Conservation (phyloP, 495 filamentous ascomycete species). For the Neurospora sp. region DNA sequence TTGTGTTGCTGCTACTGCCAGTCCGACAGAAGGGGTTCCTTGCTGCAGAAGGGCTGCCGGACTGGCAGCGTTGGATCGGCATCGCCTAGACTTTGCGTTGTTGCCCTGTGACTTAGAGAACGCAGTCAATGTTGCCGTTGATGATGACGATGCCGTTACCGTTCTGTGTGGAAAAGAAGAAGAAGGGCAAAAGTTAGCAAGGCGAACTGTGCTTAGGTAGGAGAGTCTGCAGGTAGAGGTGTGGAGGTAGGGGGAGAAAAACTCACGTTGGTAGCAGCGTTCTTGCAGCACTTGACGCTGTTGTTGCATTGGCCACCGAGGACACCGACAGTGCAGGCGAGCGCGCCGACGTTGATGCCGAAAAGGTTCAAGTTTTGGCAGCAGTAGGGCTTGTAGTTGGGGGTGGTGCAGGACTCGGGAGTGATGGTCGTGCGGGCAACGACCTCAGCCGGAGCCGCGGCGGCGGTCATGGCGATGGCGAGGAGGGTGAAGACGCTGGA, state of each 20-base stretch:
- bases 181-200: neutral
- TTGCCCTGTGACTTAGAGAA: neutral
- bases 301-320: constrained; percentile 1
- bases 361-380: constrained; percentile 2
- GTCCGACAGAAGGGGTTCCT: neutral
- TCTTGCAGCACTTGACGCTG: constrained; percentile 6
- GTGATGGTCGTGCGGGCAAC: constrained; percentile 2
- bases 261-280: neutral
- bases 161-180: neutral
- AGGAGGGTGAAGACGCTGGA: constrained; percentile 14
- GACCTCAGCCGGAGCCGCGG: constrained; percentile 3
- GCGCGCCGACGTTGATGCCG: neutral
- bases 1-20: neutral
- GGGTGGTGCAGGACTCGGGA: neutral
- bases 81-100: neutral
- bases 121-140: neutral
- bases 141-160: neutral
- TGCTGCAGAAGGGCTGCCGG: neutral
- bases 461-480: constrained; percentile 14
- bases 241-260: neutral
- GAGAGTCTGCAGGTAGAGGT: neutral
- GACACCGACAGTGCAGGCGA: neutral
- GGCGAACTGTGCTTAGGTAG: neutral
- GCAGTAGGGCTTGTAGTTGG: constrained; percentile 5
- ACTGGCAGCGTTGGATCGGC: neutral